Conservation (phyloP, 2,329 filamentous ascomycete genomes). For the Ophiocordyceps camponoti-rufipedis region DNA sequence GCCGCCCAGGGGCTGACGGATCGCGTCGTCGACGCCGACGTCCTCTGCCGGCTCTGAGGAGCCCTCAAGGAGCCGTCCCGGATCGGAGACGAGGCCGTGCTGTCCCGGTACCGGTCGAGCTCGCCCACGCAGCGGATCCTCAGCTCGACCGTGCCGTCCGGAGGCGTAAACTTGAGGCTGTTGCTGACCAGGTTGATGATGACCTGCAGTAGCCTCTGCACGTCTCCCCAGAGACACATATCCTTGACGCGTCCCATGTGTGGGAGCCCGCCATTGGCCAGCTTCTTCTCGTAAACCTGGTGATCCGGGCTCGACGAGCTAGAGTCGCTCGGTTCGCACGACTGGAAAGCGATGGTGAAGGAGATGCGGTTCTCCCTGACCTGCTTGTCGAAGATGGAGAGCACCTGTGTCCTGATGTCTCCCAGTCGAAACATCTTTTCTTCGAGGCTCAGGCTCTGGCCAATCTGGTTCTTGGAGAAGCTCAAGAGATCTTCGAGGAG, state of each 20-base stretch:
- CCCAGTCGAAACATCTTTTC: conserved; percentile 70
- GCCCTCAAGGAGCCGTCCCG: conserved; percentile 19
- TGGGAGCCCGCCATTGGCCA: conserved; percentile 43
- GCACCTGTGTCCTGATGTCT: conserved; percentile 68
- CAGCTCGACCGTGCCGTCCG: conserved; percentile 56
- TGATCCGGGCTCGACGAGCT: background rate
- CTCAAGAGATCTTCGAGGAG: conserved; percentile 77
- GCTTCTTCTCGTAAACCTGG: conserved; percentile 21
- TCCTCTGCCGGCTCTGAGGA: conserved; percentile 23
- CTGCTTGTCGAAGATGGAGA: conserved; percentile 81
- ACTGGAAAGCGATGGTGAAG: conserved; percentile 47
- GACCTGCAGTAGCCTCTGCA: conserved; percentile 80
- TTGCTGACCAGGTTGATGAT: conserved; percentile 88
- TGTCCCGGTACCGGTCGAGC: conserved; percentile 25
- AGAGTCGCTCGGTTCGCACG: background rate
- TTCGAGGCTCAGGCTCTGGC: conserved; percentile 64
- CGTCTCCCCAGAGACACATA: conserved; percentile 83
- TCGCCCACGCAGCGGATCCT: conserved; percentile 58
- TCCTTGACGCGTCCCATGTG: conserved; percentile 57
- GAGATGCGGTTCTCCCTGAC: conserved; percentile 62
- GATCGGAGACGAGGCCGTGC: conserved; percentile 33
- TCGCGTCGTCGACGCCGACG: conserved; percentile 14
- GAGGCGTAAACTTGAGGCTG: conserved; percentile 75
- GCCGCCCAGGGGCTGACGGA: conserved; percentile 16
- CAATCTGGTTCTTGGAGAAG: conserved; percentile 90